Evolutionary conservation across 176 grass and related monocot genomes (phyloP), one percentile per base, ranked within the genome.

Genomic region (Aegilops sharonensis): DNA sequence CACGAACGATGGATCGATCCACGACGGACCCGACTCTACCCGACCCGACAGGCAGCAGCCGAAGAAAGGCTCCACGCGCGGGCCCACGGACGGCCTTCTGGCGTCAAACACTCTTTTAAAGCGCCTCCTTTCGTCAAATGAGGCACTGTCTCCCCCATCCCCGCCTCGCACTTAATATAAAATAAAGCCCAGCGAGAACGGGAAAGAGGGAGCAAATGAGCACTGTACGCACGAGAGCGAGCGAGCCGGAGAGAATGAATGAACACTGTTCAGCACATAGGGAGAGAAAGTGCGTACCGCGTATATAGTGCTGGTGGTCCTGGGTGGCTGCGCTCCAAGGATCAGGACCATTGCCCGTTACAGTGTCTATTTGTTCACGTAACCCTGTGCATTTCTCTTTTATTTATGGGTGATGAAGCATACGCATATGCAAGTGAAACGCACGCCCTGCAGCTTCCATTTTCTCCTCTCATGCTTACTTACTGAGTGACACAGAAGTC

Each of bases 121-220:
- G 56, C 78, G 27, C 54, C 31, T n/a, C 39, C 85, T 87, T 84
- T 91, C 89, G 80, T 18, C 89, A 75, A 91, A 91, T 84, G 85
- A 45, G 75, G 67, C 68, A 10, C 9, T 80, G 89, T 80, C 80
- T 83, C 42, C 72, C 63, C 21, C 62, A 65, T 36, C 4, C 60
- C 4, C 4, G 31, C 42, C 4, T 20, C 31, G 81, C 25, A 30
- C 68, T 59, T 9, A 59, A 84, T 24, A 11, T 32, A 84, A 84
- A 86, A 11, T 32, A 84, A 84, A 86, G 68, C 9, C 43, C 34
- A 15, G 13, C 29, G 32, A 63, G 80, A 66, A 86, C 52, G 2
- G 64, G n/a, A 40, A 83, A 60, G 61, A 9, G 57, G 11, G 72
- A 65, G 11, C 24, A 59, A 34, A 47, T n/a, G 37, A 50, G 11